Conservation (phyloP, 1,139 yeast species). For the Candida tetrigidarum region DNA sequence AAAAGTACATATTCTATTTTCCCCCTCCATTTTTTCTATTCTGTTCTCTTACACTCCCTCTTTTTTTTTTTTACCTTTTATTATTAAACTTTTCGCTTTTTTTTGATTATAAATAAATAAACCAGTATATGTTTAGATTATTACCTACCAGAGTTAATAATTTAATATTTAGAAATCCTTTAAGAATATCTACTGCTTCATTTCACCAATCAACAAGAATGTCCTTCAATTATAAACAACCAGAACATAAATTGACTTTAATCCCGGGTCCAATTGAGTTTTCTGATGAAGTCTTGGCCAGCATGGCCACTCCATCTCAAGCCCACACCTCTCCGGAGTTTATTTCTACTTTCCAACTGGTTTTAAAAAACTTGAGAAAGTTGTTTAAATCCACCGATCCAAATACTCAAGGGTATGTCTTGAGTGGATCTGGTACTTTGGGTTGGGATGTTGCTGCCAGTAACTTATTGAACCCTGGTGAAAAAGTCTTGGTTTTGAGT, state of each 20-base stretch:
- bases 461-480: slow-evolving; percentile 70
- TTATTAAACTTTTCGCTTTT: no score
- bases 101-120: background rate
- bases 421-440: slow-evolving; percentile 91
- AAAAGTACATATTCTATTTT: background rate
- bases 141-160: slow-evolving; percentile 1
- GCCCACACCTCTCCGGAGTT: slow-evolving; percentile 94
- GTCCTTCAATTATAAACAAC: slow-evolving; percentile 34
- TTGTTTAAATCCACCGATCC: slow-evolving; percentile 73
- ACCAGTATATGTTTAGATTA: slow-evolving; percentile 5
- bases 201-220: slow-evolving; percentile 9
- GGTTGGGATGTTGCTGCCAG: slow-evolving; percentile 95
- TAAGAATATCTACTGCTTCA: slow-evolving; percentile 8
- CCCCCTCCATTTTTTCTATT: background rate
- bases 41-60: background rate
- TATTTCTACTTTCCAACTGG: slow-evolving; percentile 70
- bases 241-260: slow-evolving; percentile 62
- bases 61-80: background rate
- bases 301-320: slow-evolving; percentile 85
- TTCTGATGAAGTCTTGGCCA: slow-evolving; percentile 77
- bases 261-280: slow-evolving; percentile 97
- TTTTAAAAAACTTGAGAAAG: slow-evolving; percentile 67
- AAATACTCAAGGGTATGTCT: slow-evolving; percentile 73
- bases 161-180: background rate
- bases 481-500: slow-evolving; percentile 75